Evolutionary conservation across 768 basidiomycete genomes (phyloP).

Genomic region (Tricholoma saponaceum): DNA sequence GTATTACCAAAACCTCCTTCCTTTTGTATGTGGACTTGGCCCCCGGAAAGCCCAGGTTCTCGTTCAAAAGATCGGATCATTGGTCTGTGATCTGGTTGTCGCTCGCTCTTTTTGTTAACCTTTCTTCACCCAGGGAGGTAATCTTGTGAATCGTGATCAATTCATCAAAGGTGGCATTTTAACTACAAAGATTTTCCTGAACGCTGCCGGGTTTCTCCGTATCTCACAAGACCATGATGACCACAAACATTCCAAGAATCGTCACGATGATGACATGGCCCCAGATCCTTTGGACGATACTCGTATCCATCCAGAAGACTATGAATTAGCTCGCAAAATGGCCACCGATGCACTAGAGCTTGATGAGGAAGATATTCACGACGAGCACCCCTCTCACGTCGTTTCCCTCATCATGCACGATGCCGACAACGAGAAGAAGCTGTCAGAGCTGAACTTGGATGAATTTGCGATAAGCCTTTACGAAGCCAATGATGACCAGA

Average conservation of each 20-base stretch:
- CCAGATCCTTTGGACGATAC: constrained; percentile 93
- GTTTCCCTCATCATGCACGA: constrained; percentile 86
- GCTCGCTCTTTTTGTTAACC: constrained; percentile 5
- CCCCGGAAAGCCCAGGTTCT: constrained; percentile 89
- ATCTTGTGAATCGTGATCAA: constrained; percentile 80
- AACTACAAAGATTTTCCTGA: constrained; percentile 86
- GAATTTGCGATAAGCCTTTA: constrained; percentile 94
- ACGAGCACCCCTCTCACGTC: constrained; percentile 87
- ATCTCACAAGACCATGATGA: constrained; percentile 71
- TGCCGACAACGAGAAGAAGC: constrained; percentile 69
- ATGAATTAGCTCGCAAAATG: constrained; percentile 97
- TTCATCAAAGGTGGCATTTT: constrained; percentile 79
- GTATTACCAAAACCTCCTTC: constrained; percentile 86
- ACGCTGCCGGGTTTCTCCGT: constrained; percentile 87
- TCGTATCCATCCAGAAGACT: constrained; percentile 96
- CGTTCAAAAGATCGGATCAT: constrained; percentile 71
- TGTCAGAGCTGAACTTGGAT: constrained; percentile 89
- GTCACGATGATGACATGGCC: constrained; percentile 63
- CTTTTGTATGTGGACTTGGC: constrained; percentile 89
- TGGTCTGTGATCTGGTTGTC: constrained; percentile 44
- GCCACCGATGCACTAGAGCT: constrained; percentile 94
- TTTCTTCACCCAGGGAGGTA: constrained; percentile 63
- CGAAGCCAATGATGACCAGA: constrained; percentile 77
- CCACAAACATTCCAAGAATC: constrained; percentile 53
- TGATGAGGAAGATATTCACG: constrained; percentile 96